Base-by-base conservation (phyloP, 2,329 filamentous ascomycete genomes). In the Achaetomium macrosporum region DNA sequence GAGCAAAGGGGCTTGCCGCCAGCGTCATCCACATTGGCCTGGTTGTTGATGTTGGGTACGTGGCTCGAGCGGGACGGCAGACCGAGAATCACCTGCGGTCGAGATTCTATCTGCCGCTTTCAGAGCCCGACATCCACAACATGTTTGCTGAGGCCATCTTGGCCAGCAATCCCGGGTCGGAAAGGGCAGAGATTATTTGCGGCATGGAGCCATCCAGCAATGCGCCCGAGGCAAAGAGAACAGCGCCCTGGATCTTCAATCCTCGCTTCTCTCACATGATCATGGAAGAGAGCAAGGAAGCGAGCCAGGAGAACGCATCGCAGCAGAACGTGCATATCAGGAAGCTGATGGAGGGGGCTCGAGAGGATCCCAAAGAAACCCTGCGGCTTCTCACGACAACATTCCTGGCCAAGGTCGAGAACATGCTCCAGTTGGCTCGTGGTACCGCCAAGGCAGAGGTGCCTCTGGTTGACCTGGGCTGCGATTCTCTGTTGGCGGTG, bases 1-100 rank as follows among this genome's bases (percentile, higher is more conserved):
- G 48, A 1, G 15, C 11, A 0, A 42, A 50, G 1, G 56, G 56
- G 8, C 25, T 25, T 7, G 25, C 25, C 4, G 53, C 47, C 1
- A 25, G 42, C 4, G 53, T 48, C 3, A 20, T 59, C 43, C 42
- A 59, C 29, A 42, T 81, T 4, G 69, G 71, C 1, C 49, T 60
- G 6, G 59, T 78, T 1, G 51, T 69, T 0, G 76, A 72, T 6
- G 57, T 71, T 1, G 76, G 76, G 0, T 75, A 73, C 53, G 63
- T 75, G 20, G 57, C 58, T 3, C 59, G 59, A 7, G 54, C 60
- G 42, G 40, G 56, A 17, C 43, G 47, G 19, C 53, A 55, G 16
- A 20, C 40, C 2, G 51, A 51, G 15, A 42, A 57, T 25, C 33
- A 53, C 40, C 48, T 61, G 10, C 39, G 40, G n/a, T 56, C 47